Percentiles rank a stretch among this genome's conserved stretches.
Evolutionary conservation across 2,329 filamentous ascomycete genomes (phyloP).

Genomic region (Microdochium nivale): DNA sequence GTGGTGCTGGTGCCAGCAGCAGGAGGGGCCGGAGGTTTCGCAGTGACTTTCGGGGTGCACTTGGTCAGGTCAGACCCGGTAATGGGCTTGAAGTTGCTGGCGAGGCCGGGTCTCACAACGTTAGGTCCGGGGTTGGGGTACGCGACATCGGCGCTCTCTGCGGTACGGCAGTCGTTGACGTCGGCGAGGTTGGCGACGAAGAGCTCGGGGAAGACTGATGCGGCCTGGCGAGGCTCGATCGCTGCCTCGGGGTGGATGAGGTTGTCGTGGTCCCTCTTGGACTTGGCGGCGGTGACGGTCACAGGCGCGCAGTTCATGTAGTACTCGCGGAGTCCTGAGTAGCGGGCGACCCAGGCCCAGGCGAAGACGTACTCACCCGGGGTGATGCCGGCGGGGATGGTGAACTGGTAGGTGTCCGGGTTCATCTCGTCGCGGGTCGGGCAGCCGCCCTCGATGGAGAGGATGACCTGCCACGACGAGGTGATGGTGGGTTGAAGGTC

Average conservation of each 20-base stretch:
- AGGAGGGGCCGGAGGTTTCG: slow-evolving; percentile 8
- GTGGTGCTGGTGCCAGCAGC: slow-evolving; percentile 3
- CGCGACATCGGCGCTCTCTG: slow-evolving; percentile 39
- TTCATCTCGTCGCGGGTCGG: slow-evolving; percentile 35
- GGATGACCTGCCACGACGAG: slow-evolving; percentile 61
- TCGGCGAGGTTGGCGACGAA: slow-evolving; percentile 56
- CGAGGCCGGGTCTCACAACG: slow-evolving; percentile 29
- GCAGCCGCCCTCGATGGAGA: slow-evolving; percentile 62
- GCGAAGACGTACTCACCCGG: slow-evolving; percentile 58
- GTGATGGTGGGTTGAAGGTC: slow-evolving; percentile 31
- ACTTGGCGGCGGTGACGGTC: slow-evolving; percentile 33
- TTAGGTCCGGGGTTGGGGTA: slow-evolving; percentile 56
- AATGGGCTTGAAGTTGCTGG: slow-evolving; percentile 20
- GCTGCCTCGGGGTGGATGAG: background rate
- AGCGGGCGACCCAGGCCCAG: slow-evolving; percentile 69
- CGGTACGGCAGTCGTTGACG: slow-evolving; percentile 43
- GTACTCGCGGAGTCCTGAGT: slow-evolving; percentile 62
- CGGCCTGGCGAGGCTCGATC: slow-evolving; percentile 30
- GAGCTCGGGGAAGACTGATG: slow-evolving; percentile 49
- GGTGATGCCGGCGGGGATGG: slow-evolving; percentile 49
- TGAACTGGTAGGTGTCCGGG: slow-evolving; percentile 44
- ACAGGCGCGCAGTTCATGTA: slow-evolving; percentile 71
- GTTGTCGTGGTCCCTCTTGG: slow-evolving; percentile 9
- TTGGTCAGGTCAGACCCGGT: slow-evolving; percentile 7
- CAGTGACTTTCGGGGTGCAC: slow-evolving; percentile 18